These are phyloP conservation scores for Microcyclospora tardicrescens DNA, from an alignment of 2,329 filamentous ascomycete species.

Conservation along the genomic window DNA sequence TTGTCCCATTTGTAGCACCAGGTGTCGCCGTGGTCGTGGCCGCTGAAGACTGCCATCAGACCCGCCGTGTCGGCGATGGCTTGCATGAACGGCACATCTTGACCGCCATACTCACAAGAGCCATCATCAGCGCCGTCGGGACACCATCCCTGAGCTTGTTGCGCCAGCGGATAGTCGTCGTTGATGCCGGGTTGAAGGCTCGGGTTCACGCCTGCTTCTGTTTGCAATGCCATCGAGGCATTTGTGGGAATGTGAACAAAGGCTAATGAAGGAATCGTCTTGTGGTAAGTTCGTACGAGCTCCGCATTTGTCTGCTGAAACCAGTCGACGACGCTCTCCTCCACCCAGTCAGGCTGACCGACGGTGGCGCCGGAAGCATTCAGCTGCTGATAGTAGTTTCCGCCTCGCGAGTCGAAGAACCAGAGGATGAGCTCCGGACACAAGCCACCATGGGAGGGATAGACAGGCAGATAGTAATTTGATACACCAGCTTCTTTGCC, in stretches of 20 bases:
- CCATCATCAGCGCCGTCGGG: constrained; percentile 9
- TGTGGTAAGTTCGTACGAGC: constrained; percentile 8
- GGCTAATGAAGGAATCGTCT: constrained; percentile 35
- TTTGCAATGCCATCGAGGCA: constrained; percentile 30
- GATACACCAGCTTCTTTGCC: constrained; percentile 31
- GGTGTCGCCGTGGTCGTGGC: constrained; percentile 47
- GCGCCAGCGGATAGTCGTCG: constrained; percentile 28
- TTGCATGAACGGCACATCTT: constrained; percentile 51
- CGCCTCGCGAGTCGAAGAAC: constrained; percentile 59
- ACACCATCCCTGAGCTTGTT: constrained; percentile 28
- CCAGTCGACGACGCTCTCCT: constrained; percentile 33
- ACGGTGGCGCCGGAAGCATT: constrained; percentile 15
- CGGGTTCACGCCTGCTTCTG: constrained; percentile 27
- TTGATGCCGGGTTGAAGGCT: constrained; percentile 36
- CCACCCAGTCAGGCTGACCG: constrained; percentile 32
- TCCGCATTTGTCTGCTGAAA: constrained; percentile 23
- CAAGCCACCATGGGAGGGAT: constrained; percentile 18
- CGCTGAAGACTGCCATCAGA: constrained; percentile 47
- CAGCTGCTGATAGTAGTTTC: constrained; percentile 35
- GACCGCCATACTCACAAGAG: constrained; percentile 25
- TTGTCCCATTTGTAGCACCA: constrained; percentile 23
- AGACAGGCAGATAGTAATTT: constrained; percentile 45
- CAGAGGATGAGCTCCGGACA: constrained; percentile 45
- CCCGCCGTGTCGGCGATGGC: constrained; percentile 43
- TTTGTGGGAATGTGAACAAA: constrained; percentile 44